Percentiles rank a stretch among this genome's conserved stretches.
These are phyloP conservation scores for Arctium lappa DNA, from an alignment of 129 eudicot genomes.

Conservation along the genomic window DNA sequence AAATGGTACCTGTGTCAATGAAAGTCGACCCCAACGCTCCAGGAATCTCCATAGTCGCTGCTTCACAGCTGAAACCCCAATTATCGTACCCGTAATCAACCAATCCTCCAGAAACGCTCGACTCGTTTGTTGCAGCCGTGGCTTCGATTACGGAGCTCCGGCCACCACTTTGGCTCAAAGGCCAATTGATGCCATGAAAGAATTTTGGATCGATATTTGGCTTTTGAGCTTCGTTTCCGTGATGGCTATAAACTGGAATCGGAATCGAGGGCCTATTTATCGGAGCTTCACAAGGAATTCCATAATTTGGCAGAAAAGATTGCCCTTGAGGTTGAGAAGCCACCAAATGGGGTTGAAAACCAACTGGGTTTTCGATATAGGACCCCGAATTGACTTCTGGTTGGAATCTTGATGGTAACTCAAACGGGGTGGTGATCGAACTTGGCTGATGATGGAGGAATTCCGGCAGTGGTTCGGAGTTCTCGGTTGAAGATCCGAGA, in stretches of 20 bases:
- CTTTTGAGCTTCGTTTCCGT: constrained; percentile 22
- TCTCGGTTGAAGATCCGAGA: constrained; percentile 13
- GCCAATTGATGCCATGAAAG: constrained; percentile 18
- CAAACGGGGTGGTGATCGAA: constrained; percentile 10
- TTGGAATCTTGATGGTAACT: constrained; percentile 9
- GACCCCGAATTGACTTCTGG: neutral
- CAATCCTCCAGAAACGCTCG: constrained; percentile 22
- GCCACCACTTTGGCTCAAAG: constrained; percentile 24
- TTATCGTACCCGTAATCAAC: constrained; percentile 38
- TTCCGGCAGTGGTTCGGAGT: neutral
- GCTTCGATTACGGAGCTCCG: constrained; percentile 24
- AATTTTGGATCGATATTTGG: constrained; percentile 21
- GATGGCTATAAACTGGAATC: constrained; percentile 12
- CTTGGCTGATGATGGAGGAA: constrained; percentile 1
- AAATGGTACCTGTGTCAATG: constrained; percentile 44
- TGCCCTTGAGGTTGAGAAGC: constrained; percentile 19
- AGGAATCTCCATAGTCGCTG: constrained; percentile 20
- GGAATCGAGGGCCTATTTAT: constrained; percentile 2
- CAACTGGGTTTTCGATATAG: constrained; percentile 1
- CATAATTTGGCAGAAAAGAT: constrained; percentile 10
- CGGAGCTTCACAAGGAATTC: constrained; percentile 21
- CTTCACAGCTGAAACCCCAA: constrained; percentile 37
- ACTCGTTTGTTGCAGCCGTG: constrained; percentile 9
- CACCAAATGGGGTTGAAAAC: constrained; percentile 22
- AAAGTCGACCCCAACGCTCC: constrained; percentile 25